phyloP scores from a whole-genome alignment of 2,329 filamentous ascomycete species.

The Colletotrichum sp. region DNA sequence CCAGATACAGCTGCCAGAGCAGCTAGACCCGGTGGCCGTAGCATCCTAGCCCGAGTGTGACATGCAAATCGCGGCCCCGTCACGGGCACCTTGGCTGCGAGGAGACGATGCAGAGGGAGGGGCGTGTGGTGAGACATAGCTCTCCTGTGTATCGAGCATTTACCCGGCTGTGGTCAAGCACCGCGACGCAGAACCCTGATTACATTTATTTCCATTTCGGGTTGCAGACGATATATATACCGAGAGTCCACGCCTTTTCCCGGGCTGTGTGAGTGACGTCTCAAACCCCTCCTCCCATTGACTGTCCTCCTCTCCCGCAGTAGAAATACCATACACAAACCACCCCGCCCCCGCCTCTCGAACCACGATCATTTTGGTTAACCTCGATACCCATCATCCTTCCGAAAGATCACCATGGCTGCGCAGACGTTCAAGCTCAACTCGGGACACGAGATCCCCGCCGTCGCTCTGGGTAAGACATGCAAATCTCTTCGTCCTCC shows the following conservation, averaged over 20 bases:
- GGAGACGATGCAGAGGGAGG: background rate
- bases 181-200: background rate
- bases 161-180: background rate
- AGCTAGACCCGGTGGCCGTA: background rate
- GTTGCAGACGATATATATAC: conserved; percentile 9
- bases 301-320: background rate
- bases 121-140: background rate
- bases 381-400: background rate
- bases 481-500: too few relatives aligned
- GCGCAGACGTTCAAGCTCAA: conserved; percentile 67
- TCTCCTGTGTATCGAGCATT: background rate
- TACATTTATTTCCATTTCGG: background rate
- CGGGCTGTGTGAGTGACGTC: background rate
- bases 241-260: background rate
- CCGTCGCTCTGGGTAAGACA: conserved; percentile 64
- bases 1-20: background rate
- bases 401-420: conserved; percentile 45
- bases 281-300: background rate
- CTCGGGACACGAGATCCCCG: conserved; percentile 67
- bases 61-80: background rate
- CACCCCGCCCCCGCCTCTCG: conserved; percentile 15
- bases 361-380: background rate
- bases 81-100: background rate
- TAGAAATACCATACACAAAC: background rate
- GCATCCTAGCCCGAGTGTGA: background rate